Conservation (phyloP, 2,329 filamentous ascomycete genomes). For the Cytospora mali region DNA sequence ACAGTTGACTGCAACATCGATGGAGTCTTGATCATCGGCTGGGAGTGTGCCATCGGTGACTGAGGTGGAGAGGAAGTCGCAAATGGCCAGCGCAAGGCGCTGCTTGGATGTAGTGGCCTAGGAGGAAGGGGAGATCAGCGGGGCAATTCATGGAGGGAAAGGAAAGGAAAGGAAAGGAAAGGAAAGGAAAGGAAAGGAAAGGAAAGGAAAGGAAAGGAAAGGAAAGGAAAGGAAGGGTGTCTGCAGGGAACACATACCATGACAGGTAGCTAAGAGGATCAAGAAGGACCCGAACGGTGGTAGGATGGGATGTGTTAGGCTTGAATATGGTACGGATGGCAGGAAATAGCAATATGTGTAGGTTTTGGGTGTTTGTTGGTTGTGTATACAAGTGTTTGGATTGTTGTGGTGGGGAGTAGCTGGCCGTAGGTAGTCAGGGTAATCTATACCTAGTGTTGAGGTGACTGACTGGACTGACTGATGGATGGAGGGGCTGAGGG, state of each 20-base stretch:
- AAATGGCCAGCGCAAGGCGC: constrained; percentile 94
- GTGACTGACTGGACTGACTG: not conserved
- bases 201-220: too few species aligned
- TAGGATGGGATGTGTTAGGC: not conserved
- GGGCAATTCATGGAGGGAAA: not conserved
- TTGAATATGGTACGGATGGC: not conserved
- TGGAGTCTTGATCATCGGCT: constrained; percentile 85
- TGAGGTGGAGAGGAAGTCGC: constrained; percentile 88
- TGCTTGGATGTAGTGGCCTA: constrained; percentile 62
- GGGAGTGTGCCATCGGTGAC: constrained; percentile 85
- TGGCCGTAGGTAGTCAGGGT: too few species aligned
- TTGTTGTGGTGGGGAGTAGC: not conserved
- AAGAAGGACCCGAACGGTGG: not conserved
- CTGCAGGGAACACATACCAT: constrained; percentile 16
- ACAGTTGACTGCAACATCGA: constrained; percentile 92
- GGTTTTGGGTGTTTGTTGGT: not conserved
- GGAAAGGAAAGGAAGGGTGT: not conserved
- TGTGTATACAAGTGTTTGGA: not conserved
- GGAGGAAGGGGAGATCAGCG: constrained; percentile 12
- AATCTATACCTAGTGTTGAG: too few species aligned
- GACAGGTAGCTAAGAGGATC: not conserved
- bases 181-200: too few species aligned
- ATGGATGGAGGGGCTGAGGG: not conserved
- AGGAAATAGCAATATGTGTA: not conserved
- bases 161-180: too few species aligned